Percentiles rank a stretch among this genome's conserved stretches.
Evolutionary conservation across 1,139 yeast genomes (phyloP).

Genomic region (Meyerozyma smithsonii): DNA sequence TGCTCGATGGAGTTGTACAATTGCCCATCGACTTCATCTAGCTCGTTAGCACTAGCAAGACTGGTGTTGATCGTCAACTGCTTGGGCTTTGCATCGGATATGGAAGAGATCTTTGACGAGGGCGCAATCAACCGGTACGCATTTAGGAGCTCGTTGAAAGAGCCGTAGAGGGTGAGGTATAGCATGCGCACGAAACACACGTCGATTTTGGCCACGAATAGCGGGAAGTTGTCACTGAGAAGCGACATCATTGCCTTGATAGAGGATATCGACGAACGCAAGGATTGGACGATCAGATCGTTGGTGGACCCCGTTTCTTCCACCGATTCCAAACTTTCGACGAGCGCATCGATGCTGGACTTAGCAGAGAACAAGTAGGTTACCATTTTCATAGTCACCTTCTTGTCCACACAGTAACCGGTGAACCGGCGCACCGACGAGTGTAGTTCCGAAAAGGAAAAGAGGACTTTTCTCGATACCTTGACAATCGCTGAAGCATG

Average conservation of each 20-base stretch:
- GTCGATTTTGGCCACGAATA: slow-evolving; percentile 55
- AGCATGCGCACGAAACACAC: slow-evolving; percentile 69
- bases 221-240: slow-evolving; percentile 42
- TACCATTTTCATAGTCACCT: slow-evolving; percentile 55
- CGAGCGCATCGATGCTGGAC: slow-evolving; percentile 53
- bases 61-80: slow-evolving; percentile 21
- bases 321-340: slow-evolving; percentile 53
- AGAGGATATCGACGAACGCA: slow-evolving; percentile 35
- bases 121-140: slow-evolving; percentile 59
- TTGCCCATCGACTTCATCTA: slow-evolving; percentile 66
- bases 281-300: slow-evolving; percentile 26
- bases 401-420: slow-evolving; percentile 62
- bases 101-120: slow-evolving; percentile 11
- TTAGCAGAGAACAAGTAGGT: slow-evolving; percentile 53
- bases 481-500: slow-evolving; percentile 33
- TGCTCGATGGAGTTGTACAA: slow-evolving; percentile 68
- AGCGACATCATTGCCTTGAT: slow-evolving; percentile 50
- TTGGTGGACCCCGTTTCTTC: slow-evolving; percentile 38
- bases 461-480: slow-evolving; percentile 53
- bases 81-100: slow-evolving; percentile 22
- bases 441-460: slow-evolving; percentile 66
- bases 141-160: slow-evolving; percentile 71
- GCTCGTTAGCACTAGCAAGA: slow-evolving; percentile 21
- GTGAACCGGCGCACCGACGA: slow-evolving; percentile 63
- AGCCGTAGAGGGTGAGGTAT: slow-evolving; percentile 65